phyloP scores from a whole-genome alignment of 2,329 filamentous ascomycete species.

The Aspergillus awamori region DNA sequence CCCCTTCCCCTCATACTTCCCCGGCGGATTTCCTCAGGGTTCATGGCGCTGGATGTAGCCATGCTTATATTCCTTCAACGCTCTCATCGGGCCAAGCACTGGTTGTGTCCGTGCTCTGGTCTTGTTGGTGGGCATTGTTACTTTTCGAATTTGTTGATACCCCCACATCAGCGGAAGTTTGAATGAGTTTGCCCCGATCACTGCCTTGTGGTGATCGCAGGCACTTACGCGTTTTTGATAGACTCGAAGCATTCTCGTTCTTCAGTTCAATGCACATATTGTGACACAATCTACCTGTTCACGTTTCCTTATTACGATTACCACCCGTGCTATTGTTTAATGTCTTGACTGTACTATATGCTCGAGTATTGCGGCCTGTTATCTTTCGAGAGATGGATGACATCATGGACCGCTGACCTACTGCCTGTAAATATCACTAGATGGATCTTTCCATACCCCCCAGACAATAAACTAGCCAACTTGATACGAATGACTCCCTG shows the following conservation, averaged over 20 bases:
- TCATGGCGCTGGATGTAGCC: slow-evolving; percentile 17
- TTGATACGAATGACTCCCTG: too few species aligned
- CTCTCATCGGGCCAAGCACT: slow-evolving; percentile 5
- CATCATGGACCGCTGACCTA: neutral
- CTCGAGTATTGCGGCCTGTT: neutral
- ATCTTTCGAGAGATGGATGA: neutral
- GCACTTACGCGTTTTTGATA: slow-evolving; percentile 20
- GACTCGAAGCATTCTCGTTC: slow-evolving; percentile 21
- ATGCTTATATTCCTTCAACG: slow-evolving; percentile 12
- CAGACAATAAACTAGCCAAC: neutral
- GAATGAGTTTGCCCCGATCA: slow-evolving; percentile 23
- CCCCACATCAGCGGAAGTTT: slow-evolving; percentile 27
- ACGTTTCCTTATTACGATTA: slow-evolving; percentile 6
- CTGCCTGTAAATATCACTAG: neutral
- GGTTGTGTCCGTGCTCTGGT: slow-evolving; percentile 9
- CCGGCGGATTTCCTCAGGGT: slow-evolving; percentile 10
- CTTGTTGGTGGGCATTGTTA: slow-evolving; percentile 21
- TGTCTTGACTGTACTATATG: slow-evolving; percentile 1
- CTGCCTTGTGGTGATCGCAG: slow-evolving; percentile 13
- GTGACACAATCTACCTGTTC: slow-evolving; percentile 8
- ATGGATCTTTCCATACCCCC: neutral
- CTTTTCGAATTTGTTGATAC: slow-evolving; percentile 31
- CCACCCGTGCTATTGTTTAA: slow-evolving; percentile 3
- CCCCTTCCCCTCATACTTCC: neutral
- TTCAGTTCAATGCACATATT: slow-evolving; percentile 24